Evolutionary conservation across 768 basidiomycete species (phyloP).

Genomic region (Tricholoma matsutake): DNA sequence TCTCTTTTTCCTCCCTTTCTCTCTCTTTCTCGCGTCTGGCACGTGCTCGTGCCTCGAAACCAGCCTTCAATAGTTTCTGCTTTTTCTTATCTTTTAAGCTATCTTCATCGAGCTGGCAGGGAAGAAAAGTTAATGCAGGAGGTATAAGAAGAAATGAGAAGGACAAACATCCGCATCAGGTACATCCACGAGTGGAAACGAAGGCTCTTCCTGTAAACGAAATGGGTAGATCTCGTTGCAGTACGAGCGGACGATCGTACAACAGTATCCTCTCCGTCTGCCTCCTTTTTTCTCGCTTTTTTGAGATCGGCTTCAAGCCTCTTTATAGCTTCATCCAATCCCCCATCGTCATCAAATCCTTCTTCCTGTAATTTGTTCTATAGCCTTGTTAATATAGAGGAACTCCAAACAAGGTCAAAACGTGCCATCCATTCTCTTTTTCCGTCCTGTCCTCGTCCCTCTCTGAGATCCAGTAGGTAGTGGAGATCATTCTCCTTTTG

Average conservation of each 20-base stretch:
- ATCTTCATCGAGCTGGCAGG: slow-evolving; percentile 76
- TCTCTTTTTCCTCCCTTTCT: slow-evolving; percentile 71
- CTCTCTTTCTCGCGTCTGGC: slow-evolving; percentile 84
- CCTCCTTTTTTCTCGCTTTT: slow-evolving; percentile 78
- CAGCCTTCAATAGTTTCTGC: slow-evolving; percentile 90
- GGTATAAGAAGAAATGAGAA: background rate
- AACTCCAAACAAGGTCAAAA: slow-evolving; percentile 1
- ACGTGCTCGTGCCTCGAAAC: slow-evolving; percentile 86
- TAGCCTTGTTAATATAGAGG: background rate
- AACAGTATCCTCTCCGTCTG: slow-evolving; percentile 63
- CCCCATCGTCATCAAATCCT: slow-evolving; percentile 75
- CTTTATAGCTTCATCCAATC: slow-evolving; percentile 79
- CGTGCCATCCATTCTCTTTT: slow-evolving; percentile 78
- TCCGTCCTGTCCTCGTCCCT: slow-evolving; percentile 52
- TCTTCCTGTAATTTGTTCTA: slow-evolving; percentile 62
- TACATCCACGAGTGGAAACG: slow-evolving; percentile 87
- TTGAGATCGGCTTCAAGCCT: slow-evolving; percentile 80
- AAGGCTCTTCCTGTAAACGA: slow-evolving; percentile 63
- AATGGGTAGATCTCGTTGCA: background rate
- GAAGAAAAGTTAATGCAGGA: background rate
- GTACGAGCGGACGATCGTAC: slow-evolving; percentile 26
- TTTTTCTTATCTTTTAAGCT: slow-evolving; percentile 91
- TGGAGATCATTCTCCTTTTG: slow-evolving; percentile 78
- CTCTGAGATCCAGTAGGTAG: slow-evolving; percentile 60
- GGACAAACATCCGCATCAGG: slow-evolving; percentile 81